Base-by-base conservation (phyloP, 495 filamentous ascomycete genomes). In the Penicilliopsis zonata region DNA sequence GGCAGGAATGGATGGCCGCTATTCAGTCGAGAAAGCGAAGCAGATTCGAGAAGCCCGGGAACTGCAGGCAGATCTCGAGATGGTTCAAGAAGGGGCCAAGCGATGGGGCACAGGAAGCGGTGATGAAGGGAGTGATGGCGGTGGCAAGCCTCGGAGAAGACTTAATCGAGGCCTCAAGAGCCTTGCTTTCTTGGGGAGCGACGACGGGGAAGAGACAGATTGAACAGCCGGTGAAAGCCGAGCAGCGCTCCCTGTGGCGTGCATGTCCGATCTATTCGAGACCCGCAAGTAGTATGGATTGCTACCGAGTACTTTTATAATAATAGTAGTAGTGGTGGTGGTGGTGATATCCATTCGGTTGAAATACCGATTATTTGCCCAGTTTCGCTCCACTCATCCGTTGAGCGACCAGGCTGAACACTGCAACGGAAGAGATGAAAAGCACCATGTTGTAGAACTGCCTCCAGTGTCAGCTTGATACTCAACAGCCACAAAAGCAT, bases 381-480 rank as follows among this genome's bases (percentile, higher is more conserved):
- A 46, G 41, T 37, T 63, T 70, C 9, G 43, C 47, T 28, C 61
- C 56, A 41, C 56, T 71, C 66, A 80, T 72, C 25, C 74, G 65
- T 47, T 98, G 92, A 13, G 85, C 88, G 37, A 86, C 73, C 37
- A 95, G 64, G 49, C 87, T 93, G 64, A 95, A 92, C 35, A 90
- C 75, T 2, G 85, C 86, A 19, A 95, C 82, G 0, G 87, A 94
- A 3, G 86, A 87, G 55, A 96, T 82, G 60, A 96, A 98, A 2
- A 96, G 67, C 2, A 94, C 83, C 3, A 94, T 71, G 48, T 96
- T 96, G 63, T 96, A 98, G 57, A 98, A 98, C 90, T 95, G 49
- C 22, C 7, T 18, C 3, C 3, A 19, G 5, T 20, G 34, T 41
- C 15, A 38, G 26, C 18, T 18, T 31, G 5, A 18, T 3, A 3